Evolutionary conservation across 805 yeast species (phyloP), one percentile per base, ranked within the genome.

Genomic region (Debaryomyces castellii): DNA sequence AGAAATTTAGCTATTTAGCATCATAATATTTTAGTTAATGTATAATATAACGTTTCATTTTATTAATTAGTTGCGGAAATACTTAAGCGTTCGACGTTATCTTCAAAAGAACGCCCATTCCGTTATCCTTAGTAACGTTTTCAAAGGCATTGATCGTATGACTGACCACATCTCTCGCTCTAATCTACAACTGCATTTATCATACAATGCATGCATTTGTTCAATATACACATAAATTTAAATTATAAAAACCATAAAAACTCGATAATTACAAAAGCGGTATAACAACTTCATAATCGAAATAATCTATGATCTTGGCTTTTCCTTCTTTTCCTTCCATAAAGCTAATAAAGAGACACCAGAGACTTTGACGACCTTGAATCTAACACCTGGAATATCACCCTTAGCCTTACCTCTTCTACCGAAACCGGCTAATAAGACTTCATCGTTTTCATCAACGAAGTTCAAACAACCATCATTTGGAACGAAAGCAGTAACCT

Each of bases 321-420:
- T 94, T 85, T 95, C 99, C 89, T 94, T 94, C 97, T 94, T 94
- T 85, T 95, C 99, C 85, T 92, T 94, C 97, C 97, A 94, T 79
- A 94, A 86, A 76, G 99, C 99, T 76, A 91, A 85, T 78, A 94
- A 85, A 67, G 99, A 94, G 71, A 95, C 99, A 88, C 99, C 99
- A 67, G 99, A 89, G 67, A 94, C 99, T 85, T 94, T 94, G 76
- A 94, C 99, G 76, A 94, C 99, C 89, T 94, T 94, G 90, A 94
- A 94, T 88, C 99, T 94, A 75, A 94, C 99, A 89, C 99, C 99
- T 78, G 99, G 99, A 74, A 94, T 92, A 91, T 94, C 99, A 85
- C 99, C 99, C 96, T 94, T 94, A 78, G 99, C 99, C 86, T 94
- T 94, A 84, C 99, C 99, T 86, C 96, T 94, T 83, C 98, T 90